phyloP scores from a whole-genome alignment of 1,284 basidiomycete species.

The Thecaphora thlaspeos region DNA sequence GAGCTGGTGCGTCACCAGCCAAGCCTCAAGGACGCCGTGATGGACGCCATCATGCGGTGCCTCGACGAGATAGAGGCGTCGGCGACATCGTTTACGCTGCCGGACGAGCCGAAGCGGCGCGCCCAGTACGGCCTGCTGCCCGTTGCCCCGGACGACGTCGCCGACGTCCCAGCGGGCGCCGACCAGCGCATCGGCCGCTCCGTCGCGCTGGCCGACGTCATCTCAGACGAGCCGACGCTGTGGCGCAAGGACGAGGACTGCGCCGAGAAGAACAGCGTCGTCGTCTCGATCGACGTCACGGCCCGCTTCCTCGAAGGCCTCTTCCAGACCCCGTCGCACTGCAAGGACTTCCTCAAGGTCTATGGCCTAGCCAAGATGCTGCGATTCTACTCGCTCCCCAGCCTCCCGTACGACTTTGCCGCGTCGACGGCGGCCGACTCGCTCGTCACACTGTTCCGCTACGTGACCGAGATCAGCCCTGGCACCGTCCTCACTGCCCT shows the following conservation, averaged over 20 bases:
- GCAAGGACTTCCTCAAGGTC: slow-evolving; percentile 81
- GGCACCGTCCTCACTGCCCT: slow-evolving; percentile 73
- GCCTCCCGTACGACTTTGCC: slow-evolving; percentile 84
- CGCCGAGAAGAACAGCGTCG: slow-evolving; percentile 38
- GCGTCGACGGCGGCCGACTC: slow-evolving; percentile 78
- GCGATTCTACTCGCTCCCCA: slow-evolving; percentile 76
- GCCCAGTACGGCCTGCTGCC: slow-evolving; percentile 34
- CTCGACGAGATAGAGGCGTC: slow-evolving; percentile 65
- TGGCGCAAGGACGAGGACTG: slow-evolving; percentile 32
- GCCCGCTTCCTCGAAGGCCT: slow-evolving; percentile 73
- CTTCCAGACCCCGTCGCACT: slow-evolving; percentile 82
- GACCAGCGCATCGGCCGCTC: slow-evolving; percentile 8
- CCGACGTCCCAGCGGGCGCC: slow-evolving; percentile 10
- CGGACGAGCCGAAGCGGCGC: slow-evolving; percentile 25
- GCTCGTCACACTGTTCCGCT: slow-evolving; percentile 81
- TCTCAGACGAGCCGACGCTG: slow-evolving; percentile 43
- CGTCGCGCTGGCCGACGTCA: slow-evolving; percentile 38
- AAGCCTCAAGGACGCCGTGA: slow-evolving; percentile 72
- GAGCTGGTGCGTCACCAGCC: slow-evolving; percentile 97
- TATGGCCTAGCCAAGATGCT: slow-evolving; percentile 77
- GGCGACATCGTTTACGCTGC: slow-evolving; percentile 63
- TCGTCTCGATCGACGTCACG: slow-evolving; percentile 48
- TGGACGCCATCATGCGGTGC: slow-evolving; percentile 31
- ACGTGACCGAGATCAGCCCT: slow-evolving; percentile 81
- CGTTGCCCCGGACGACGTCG: slow-evolving; percentile 2